Conservation (phyloP, 2,329 filamentous ascomycete genomes). For the Pseudocercospora vitis region DNA sequence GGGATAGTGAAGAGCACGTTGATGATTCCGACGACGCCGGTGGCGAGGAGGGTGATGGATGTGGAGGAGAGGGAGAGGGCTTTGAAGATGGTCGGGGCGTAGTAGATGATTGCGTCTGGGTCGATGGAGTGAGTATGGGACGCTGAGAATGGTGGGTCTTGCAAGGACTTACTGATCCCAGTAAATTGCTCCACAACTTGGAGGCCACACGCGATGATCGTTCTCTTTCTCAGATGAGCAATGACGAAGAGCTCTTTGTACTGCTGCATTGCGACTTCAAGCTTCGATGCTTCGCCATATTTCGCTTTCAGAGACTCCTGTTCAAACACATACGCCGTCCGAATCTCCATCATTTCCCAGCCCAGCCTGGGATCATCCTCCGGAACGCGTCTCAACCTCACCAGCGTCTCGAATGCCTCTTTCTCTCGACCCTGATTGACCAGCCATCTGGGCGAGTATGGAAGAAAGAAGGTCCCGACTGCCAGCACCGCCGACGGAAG, state of each 20-base stretch:
- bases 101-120: constrained; percentile 33
- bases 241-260: neutral
- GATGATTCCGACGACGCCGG: constrained; percentile 66
- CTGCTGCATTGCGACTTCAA: neutral
- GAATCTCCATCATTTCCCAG: constrained; percentile 35
- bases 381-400: constrained; percentile 29
- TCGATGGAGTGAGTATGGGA: neutral
- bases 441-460: constrained; percentile 34
- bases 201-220: neutral
- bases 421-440: constrained; percentile 33
- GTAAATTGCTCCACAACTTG: constrained; percentile 3
- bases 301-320: constrained; percentile 21
- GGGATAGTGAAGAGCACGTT: constrained; percentile 67
- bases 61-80: constrained; percentile 46
- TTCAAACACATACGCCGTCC: constrained; percentile 32
- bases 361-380: constrained; percentile 28
- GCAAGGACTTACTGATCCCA: constrained; percentile 2
- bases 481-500: constrained; percentile 44
- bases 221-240: neutral
- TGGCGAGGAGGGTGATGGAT: constrained; percentile 60
- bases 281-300: neutral
- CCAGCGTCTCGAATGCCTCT: constrained; percentile 28
- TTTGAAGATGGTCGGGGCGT: constrained; percentile 44
- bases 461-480: constrained; percentile 40
- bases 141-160: too few relatives aligned